Evolutionary conservation across 495 filamentous ascomycete genomes (phyloP), one percentile per base, ranked within the genome.

Genomic region (Hypoxylon cercidicola): DNA sequence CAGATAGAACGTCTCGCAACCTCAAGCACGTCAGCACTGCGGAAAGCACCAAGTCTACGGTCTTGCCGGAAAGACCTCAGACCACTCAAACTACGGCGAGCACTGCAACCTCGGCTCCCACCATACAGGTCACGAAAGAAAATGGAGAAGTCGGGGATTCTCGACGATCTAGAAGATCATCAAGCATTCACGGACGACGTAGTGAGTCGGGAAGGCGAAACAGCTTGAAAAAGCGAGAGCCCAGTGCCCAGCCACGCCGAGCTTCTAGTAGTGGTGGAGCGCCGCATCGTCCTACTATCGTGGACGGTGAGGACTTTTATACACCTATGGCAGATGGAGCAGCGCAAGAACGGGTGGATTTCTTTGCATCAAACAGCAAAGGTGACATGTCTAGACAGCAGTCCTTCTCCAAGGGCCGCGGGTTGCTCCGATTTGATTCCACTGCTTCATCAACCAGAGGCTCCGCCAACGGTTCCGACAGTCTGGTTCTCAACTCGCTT

Each of bases 171-270:
- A 62, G 67, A 60, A 77, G 70, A 46, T 72, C 80, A 3, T 69
- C 72, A 2, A 74, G 73, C 51, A 60, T 50, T 46, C 64, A 70
- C 41, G 74, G 70, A 56, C 60, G 76, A 59, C 74, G 79, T 60
- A 80, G 80, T 58, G 74, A 77, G 47, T 79, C 78, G 15, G 57
- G 72, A 6, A 77, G 75, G 61, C 65, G 75, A 51, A 71, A 70
- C 44, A 81, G 80, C 59, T 71, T 83, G 45, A 78, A 78, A 48
- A 83, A 81, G 66, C 73, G 76, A 51, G 74, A 79, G 34, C 69
- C 74, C 49, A 79, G 79, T 51, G 73, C 56, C 12, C 81, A 79
- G 52, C 74, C 75, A 34, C 69, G 66, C 16, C 75, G 76, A 49
- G 71, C 72, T 3, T 21, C 70, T 40, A 78, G 73, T 63, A 75